phyloP scores from a whole-genome alignment of 2,329 filamentous ascomycete species.

The Volutella citrinella region DNA sequence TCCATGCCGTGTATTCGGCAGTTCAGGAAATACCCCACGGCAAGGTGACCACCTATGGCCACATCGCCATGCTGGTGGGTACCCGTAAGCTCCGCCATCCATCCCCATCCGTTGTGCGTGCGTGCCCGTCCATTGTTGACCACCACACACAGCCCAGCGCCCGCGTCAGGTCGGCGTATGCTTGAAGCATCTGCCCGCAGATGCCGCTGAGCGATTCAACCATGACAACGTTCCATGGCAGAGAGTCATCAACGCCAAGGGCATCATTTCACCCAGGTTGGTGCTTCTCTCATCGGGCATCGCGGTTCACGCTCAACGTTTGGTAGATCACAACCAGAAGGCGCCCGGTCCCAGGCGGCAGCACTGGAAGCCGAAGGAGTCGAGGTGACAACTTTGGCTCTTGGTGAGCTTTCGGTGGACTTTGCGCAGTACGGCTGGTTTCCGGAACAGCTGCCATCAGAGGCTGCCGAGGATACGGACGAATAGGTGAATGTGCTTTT shows the following conservation, averaged over 20 bases:
- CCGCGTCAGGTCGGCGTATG: conserved; percentile 86
- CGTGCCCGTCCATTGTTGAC: background rate
- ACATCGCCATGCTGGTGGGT: conserved; percentile 70
- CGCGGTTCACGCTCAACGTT: background rate
- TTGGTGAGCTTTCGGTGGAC: conserved; percentile 53
- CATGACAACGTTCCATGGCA: conserved; percentile 87
- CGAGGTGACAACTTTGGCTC: conserved; percentile 42
- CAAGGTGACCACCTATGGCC: conserved; percentile 83
- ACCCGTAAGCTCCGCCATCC: conserved; percentile 55
- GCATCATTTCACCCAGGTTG: conserved; percentile 80
- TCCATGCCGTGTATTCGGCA: conserved; percentile 74
- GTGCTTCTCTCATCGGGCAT: background rate
- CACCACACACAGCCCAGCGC: conserved; percentile 53
- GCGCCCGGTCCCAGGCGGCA: conserved; percentile 47
- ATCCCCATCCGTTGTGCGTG: too few relatives aligned
- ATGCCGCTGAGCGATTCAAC: conserved; percentile 58
- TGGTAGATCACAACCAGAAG: conserved; percentile 46
- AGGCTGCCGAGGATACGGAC: conserved; percentile 20
- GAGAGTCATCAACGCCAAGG: conserved; percentile 84
- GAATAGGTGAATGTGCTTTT: conserved; percentile 8
- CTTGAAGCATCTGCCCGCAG: conserved; percentile 75
- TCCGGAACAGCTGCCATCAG: conserved; percentile 47
- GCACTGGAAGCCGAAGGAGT: conserved; percentile 52
- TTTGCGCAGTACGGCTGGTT: conserved; percentile 56
- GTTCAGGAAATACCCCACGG: conserved; percentile 82